Evolutionary conservation across 2,329 filamentous ascomycete genomes (phyloP), one percentile per base, ranked within the genome.

Genomic region (Fusarium verticillioides): DNA sequence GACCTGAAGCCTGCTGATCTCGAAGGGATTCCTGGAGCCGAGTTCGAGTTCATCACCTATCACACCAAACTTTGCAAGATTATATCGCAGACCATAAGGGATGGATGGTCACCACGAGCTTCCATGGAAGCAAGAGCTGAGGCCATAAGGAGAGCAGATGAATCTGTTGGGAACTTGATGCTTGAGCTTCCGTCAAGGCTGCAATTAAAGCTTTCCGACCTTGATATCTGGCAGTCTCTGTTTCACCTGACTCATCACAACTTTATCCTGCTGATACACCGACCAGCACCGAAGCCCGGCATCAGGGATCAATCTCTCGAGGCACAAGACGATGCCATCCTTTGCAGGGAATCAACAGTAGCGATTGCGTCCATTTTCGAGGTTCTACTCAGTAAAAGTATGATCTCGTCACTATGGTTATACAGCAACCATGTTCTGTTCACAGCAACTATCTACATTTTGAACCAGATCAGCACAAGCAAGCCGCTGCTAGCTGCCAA

Each of bases 391-490:
- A 40, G 34, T 9, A 52, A 61, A 18, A 42, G 11, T 4, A 15
- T 34, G 0, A 61, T 46, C 1, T 61, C 64, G 9, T 67, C 46
- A 5, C 13, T 67, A 7, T 67, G 64, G 64, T 9, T 67, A 7
- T 67, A 67, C 18, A 67, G 64, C 18, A 67, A 67, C 9, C 53
- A 67, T 26, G 64, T 67, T 9, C 26, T 67, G 0, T 67, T 67
- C 5, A 67, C 64, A 7, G 63, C 64, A 11, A 67, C 63, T 2
- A 67, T 67, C 5, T 49, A 67, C 11, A 67, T 67, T 7, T 18
- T 67, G 8, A 67, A 61, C 11, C 37, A 67, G 21, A 53, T 67
- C 2, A 34, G n/a, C 7, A 67, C 36, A 3, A 36, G 40, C 23
- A 67, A 46, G 5, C 23, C 53, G 2, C 18, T 67, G 2, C 8